Evolutionary conservation across 1,284 basidiomycete genomes (phyloP).

Genomic region (Leccinum angustisporum): DNA sequence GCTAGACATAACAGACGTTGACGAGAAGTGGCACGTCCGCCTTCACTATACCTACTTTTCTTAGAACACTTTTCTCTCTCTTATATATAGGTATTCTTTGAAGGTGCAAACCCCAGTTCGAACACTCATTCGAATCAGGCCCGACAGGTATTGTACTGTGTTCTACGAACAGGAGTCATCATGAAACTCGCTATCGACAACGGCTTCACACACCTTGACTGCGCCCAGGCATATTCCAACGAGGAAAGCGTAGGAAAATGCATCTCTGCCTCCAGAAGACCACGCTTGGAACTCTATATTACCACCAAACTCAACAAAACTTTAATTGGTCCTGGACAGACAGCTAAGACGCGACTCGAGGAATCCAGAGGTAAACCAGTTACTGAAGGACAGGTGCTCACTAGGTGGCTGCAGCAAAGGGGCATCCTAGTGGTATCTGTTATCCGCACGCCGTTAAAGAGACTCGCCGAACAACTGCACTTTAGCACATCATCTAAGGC

Average conservation of each 20-base stretch:
- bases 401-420: slow-evolving; percentile 41
- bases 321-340: no score
- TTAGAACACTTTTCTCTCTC: neutral
- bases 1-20: slow-evolving; percentile 3
- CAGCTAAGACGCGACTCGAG: slow-evolving; percentile 30
- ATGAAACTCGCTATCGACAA: no score
- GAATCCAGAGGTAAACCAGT: slow-evolving; percentile 43
- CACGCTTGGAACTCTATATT: no score
- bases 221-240: no score
- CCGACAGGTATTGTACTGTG: no score
- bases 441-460: slow-evolving; percentile 18
- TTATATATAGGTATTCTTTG: neutral
- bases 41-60: neutral
- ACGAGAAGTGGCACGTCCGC: neutral
- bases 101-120: no score
- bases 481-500: slow-evolving; percentile 65
- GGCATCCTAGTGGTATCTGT: slow-evolving; percentile 48
- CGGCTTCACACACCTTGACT: no score
- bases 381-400: slow-evolving; percentile 33
- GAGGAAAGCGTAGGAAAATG: no score
- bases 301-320: no score
- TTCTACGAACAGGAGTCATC: no score
- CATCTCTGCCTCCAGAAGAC: no score
- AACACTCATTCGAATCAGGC: no score
- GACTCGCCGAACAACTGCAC: slow-evolving; percentile 1